A percentile compares a stretch with the other conserved stretches of the same genome.
phyloP scores from a whole-genome alignment of 805 yeast species.

The Kregervanrija fluxuum region DNA sequence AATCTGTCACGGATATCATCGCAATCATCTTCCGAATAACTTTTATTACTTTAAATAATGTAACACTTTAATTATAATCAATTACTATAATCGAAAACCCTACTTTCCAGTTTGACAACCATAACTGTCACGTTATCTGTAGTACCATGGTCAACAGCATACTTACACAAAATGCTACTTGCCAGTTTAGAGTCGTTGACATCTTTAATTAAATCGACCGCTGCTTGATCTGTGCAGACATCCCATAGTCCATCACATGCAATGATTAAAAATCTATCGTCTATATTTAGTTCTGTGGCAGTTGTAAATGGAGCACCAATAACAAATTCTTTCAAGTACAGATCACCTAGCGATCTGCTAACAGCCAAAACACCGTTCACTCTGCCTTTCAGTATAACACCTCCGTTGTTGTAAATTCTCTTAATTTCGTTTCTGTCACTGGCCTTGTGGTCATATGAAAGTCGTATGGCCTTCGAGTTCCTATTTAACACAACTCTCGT shows the following conservation, averaged over 20 bases:
- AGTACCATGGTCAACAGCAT: conserved; percentile 71
- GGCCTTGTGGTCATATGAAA: conserved; percentile 92
- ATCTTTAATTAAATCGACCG: conserved; percentile 62
- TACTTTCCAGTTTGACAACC: conserved; percentile 59
- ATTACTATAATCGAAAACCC: conserved; percentile 30
- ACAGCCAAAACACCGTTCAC: conserved; percentile 96
- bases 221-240: conserved; percentile 77
- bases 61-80: neutral
- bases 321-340: conserved; percentile 84
- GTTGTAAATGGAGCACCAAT: conserved; percentile 92
- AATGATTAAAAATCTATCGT: conserved; percentile 74
- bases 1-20: no score
- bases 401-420: conserved; percentile 74
- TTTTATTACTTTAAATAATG: neutral
- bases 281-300: conserved; percentile 58
- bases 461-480: conserved; percentile 63
- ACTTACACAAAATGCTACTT: conserved; percentile 56
- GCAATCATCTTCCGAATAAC: no score
- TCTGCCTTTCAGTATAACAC: conserved; percentile 79
- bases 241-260: conserved; percentile 99
- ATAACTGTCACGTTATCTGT: conserved; percentile 91
- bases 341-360: conserved; percentile 87
- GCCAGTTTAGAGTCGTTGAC: conserved; percentile 56
- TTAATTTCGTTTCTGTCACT: conserved; percentile 70
- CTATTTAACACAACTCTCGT: conserved; percentile 76